Base-by-base conservation (phyloP, 2,329 filamentous ascomycete species). In the Diaporthe helianthi region DNA sequence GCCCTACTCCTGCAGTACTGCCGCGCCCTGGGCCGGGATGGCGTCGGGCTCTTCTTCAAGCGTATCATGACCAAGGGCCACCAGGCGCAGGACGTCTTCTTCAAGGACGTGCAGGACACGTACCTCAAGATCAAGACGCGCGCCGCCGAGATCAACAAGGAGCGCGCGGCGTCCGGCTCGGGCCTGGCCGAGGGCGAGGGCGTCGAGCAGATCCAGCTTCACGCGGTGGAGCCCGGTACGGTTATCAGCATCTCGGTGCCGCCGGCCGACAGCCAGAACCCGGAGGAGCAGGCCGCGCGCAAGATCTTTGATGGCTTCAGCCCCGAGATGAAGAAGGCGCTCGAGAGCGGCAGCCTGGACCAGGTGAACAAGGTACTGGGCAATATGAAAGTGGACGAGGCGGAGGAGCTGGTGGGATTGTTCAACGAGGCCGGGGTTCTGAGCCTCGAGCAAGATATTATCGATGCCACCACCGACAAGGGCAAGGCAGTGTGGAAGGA, bases 161-260 rank as follows among this genome's bases (percentile, higher is more conserved):
- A 89, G 80, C 79, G 84, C 71, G 84, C 83, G 6, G 69, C 60
- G 9, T 54, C 41, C 8, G 70, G 36, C 22, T 51, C 46, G 13
- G 58, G 67, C 19, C 47, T 63, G n/a, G 84, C 83, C 49, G 87
- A 87, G 72, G 54, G 64, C 36, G 75, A 73, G 31, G 93, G 91
- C 24, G 92, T 97, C 12, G 96, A 99, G 83, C 95, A 98, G 80
- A 99, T 99, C 74, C 97, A 99, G 81, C 86, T 99, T 55, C 96
- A 99, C 78, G 95, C 96, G 17, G 94, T 99, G 13, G 94, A 98
- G 79, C 95, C 95, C 0, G 92, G 92, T 58, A 98, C 95, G 3
- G 91, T 92, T 71, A 98, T 99, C 79, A 92, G 93, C 78, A 98
- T 98, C 79, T 88, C 83, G 67, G 91, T 97, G 47, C 95, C 96